Evolutionary conservation across 1,284 basidiomycete species (phyloP), one percentile per base, ranked within the genome.

Genomic region (Athelia psychrophila): DNA sequence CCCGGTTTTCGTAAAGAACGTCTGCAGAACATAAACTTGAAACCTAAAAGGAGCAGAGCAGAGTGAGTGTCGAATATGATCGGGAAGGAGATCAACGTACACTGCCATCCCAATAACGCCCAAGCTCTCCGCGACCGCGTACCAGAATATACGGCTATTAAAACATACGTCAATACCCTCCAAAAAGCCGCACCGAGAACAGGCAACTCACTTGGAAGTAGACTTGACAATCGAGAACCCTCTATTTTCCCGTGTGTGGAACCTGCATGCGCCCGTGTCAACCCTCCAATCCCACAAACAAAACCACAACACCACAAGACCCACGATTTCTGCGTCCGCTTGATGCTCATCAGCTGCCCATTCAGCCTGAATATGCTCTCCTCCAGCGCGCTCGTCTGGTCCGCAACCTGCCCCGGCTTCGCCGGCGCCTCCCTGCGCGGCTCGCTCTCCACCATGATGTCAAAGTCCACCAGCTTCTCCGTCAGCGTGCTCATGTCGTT

Each of bases 381-480:
- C 70, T 98, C 94, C 52, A 98, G 73, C 13, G 90, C 84, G 51
- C 83, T 91, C 20, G 95, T 96, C 61, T 97, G 94, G 55, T 97
- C 94, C 18, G 87, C 77, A 46, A 98, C 83, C 71, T 95, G 91
- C 2, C 86, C 85, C 0, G 90, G 82, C 60, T 92, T 90, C 23
- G 87, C 86, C 9, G 89, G 85, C 3, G 89, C 79, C 62, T 92
- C 87, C 50, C 91, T 78, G 48, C 95, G 76, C 1, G 95, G 95
- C 67, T 98, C 95, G 56, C 88, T 93, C 76, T 97, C 94, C 55
- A 97, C 92, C 92, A 96, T 94, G 70, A 96, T 95, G 69, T 97
- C 95, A 68, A 98, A 96, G 72, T 98, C 95, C 59, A 98, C 79
- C 51, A 97, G 80, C 71, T 98, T 97, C 74, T 94, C 75, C 19